Evolutionary conservation across 208 protist genomes (phyloP).

Genomic region (Trypanosoma boissoni): DNA sequence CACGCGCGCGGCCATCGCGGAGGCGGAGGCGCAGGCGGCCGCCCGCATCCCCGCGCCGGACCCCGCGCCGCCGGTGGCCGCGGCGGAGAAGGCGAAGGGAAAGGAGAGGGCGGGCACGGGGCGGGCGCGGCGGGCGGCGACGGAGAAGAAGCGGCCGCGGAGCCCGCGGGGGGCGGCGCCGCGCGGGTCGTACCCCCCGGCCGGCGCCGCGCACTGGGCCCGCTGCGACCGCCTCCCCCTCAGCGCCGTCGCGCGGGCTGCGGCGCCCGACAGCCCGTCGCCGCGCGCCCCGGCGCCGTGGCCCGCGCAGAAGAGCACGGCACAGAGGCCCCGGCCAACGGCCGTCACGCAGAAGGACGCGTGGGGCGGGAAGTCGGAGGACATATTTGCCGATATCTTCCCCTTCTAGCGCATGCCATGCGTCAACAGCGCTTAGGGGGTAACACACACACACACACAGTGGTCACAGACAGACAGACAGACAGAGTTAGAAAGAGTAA

Average conservation of each 20-base stretch:
- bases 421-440: not conserved
- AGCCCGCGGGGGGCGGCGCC: not conserved
- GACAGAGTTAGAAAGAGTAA: not conserved
- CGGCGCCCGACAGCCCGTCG: not conserved
- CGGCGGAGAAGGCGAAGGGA: slow-evolving; percentile 2
- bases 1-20: slow-evolving; percentile 19
- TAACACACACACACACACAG: not conserved
- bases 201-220: slow-evolving; percentile 2
- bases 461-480: not conserved
- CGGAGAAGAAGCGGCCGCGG: slow-evolving; percentile 25
- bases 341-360: slow-evolving; percentile 16
- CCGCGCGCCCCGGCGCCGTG: slow-evolving; percentile 6
- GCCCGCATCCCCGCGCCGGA: not conserved
- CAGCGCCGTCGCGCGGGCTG: slow-evolving; percentile 3
- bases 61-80: not conserved
- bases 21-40: slow-evolving; percentile 10
- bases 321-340: slow-evolving; percentile 19
- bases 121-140: too few species aligned
- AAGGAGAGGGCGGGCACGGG: not conserved
- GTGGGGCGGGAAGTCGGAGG: slow-evolving; percentile 33
- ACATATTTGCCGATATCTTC: slow-evolving; percentile 70
- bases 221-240: slow-evolving; percentile 15
- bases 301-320: not conserved
- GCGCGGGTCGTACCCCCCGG: slow-evolving; percentile 16
- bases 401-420: slow-evolving; percentile 24